These are phyloP conservation scores for Amborella trichopoda DNA, from an alignment of 164 flowering plant genomes.

Conservation along the genomic window DNA sequence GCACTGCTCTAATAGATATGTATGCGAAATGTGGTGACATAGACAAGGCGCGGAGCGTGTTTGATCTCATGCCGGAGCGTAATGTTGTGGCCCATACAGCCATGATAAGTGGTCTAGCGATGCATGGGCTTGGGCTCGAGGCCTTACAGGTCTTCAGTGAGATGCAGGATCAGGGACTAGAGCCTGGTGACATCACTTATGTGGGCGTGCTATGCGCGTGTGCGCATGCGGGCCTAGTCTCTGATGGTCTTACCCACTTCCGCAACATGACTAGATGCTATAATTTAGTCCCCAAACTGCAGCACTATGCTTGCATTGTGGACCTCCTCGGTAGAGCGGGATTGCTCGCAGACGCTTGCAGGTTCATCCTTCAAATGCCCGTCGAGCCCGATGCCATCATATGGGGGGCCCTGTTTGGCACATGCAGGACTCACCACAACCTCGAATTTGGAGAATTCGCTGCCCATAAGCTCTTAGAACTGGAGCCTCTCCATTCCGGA, in stretches of 20 bases:
- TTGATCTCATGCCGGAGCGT: conserved; percentile 9
- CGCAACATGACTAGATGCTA: conserved; percentile 9
- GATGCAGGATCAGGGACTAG: conserved; percentile 12
- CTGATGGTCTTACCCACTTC: conserved; percentile 12
- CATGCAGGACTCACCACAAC: conserved; percentile 7
- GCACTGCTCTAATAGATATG: conserved; percentile 19
- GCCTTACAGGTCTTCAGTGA: conserved; percentile 15
- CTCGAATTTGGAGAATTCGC: conserved; percentile 9
- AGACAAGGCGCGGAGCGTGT: conserved; percentile 10
- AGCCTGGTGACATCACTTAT: conserved; percentile 15
- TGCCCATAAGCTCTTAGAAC: conserved; percentile 10
- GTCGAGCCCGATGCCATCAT: conserved; percentile 14
- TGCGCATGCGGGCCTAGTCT: conserved; percentile 18
- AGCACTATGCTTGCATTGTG: conserved; percentile 20
- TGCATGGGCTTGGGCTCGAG: conserved; percentile 15
- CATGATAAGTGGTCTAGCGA: conserved; percentile 17
- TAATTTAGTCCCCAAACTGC: conserved; percentile 15
- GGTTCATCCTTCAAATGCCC: conserved; percentile 12
- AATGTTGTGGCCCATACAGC: conserved; percentile 17
- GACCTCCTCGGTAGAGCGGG: conserved; percentile 22
- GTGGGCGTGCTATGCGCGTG: conserved; percentile 20
- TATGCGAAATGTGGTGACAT: conserved; percentile 18
- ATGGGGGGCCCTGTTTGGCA: conserved; percentile 17
- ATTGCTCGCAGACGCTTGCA: conserved; percentile 9
- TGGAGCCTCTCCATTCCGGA: conserved; percentile 14